Conservation (phyloP, 2,329 filamentous ascomycete genomes). For the Hysterium pulicare region DNA sequence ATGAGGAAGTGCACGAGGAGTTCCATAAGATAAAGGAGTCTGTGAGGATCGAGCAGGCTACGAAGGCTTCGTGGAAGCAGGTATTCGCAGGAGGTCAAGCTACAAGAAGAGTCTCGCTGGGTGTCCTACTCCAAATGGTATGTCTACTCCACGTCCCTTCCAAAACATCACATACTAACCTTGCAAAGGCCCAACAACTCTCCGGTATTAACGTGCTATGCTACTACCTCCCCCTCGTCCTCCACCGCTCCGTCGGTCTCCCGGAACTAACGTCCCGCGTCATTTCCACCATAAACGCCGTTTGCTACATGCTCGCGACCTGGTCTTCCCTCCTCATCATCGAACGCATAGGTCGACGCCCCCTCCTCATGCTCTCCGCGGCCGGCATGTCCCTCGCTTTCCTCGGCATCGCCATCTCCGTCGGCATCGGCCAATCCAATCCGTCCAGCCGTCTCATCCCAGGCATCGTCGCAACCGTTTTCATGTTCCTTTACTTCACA, state of each 20-base stretch:
- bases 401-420: conserved; percentile 16
- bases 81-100: conserved; percentile 17
- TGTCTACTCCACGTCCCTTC: neutral
- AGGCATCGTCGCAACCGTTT: conserved; percentile 10
- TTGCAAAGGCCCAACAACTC: conserved; percentile 8
- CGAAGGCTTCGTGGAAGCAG: conserved; percentile 17
- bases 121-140: conserved; percentile 16
- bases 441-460: conserved; percentile 1
- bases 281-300: conserved; percentile 7
- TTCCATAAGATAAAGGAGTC: conserved; percentile 31
- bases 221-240: conserved; percentile 11
- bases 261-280: conserved; percentile 7
- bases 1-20: conserved; percentile 7
- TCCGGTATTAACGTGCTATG: conserved; percentile 9
- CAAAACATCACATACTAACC: neutral
- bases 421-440: conserved; percentile 11
- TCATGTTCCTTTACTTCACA: conserved; percentile 37
- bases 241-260: conserved; percentile 9
- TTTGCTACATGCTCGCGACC: conserved; percentile 8
- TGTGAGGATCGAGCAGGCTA: conserved; percentile 19
- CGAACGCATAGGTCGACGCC: conserved; percentile 6
- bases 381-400: conserved; percentile 8
- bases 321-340: conserved; percentile 6
- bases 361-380: conserved; percentile 8
- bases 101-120: conserved; percentile 15